These are phyloP conservation scores for Penicillium mononematosum DNA, from an alignment of 495 filamentous ascomycete genomes.

Conservation along the genomic window DNA sequence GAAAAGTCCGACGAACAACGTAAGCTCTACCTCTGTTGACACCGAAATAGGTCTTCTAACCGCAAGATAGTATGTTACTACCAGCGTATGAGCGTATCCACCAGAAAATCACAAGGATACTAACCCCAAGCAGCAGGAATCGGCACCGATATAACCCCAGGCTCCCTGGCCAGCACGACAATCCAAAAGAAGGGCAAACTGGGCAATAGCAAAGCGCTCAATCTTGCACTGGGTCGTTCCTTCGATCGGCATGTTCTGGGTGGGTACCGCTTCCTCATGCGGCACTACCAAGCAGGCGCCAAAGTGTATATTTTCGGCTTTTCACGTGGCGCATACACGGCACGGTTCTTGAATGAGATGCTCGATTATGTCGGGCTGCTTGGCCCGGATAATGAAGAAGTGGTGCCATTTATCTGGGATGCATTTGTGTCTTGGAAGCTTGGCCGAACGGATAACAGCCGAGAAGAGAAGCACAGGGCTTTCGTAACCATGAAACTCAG, in stretches of 20 bases:
- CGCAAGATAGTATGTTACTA: slow-evolving; percentile 8
- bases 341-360: slow-evolving; percentile 81
- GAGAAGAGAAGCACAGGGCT: slow-evolving; percentile 53
- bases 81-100: slow-evolving; percentile 8
- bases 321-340: slow-evolving; percentile 76
- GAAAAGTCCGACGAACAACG: slow-evolving; percentile 10
- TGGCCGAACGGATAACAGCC: slow-evolving; percentile 48
- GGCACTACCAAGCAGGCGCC: slow-evolving; percentile 71
- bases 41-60: neutral
- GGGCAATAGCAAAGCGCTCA: slow-evolving; percentile 71
- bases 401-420: slow-evolving; percentile 78
- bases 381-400: slow-evolving; percentile 75
- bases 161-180: slow-evolving; percentile 3
- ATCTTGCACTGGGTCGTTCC: slow-evolving; percentile 69
- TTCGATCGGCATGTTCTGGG: slow-evolving; percentile 78
- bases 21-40: neutral
- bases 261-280: slow-evolving; percentile 85
- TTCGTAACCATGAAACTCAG: slow-evolving; percentile 67
- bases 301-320: slow-evolving; percentile 80
- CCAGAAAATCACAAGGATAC: slow-evolving; percentile 11
- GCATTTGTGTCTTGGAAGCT: slow-evolving; percentile 72
- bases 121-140: slow-evolving; percentile 37
- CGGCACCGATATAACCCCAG: slow-evolving; percentile 31
- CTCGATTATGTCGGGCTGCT: slow-evolving; percentile 74
- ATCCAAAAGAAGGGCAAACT: slow-evolving; percentile 32